phyloP scores from a whole-genome alignment of 257 asterid species.

The Vinca minor region DNA sequence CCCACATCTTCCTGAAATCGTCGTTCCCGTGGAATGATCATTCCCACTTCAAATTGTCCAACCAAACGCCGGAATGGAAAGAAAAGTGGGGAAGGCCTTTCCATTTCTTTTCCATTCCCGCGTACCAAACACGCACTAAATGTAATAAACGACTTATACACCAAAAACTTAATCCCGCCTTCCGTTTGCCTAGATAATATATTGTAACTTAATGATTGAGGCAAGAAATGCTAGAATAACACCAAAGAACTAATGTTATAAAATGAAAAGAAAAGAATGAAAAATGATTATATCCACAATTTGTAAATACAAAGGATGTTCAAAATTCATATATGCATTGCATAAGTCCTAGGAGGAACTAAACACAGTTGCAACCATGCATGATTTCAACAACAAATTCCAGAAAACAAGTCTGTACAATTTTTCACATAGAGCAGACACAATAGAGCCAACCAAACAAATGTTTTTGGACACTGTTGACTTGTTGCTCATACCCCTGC shows the following conservation, averaged over 20 bases:
- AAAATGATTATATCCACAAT: slow-evolving; percentile 14
- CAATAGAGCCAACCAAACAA: slow-evolving; percentile 23
- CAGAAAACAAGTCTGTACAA: slow-evolving; percentile 45
- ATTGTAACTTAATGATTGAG: too few species aligned
- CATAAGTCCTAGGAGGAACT: background rate
- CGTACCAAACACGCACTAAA: too few species aligned
- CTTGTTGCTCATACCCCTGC: slow-evolving; percentile 33
- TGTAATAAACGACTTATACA: too few species aligned
- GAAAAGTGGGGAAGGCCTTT: too few species aligned
- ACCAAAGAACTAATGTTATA: background rate
- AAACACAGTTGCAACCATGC: slow-evolving; percentile 11
- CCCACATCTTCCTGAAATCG: too few species aligned
- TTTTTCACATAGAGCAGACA: slow-evolving; percentile 33
- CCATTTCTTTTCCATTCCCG: too few species aligned
- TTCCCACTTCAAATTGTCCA: too few species aligned
- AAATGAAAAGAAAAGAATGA: slow-evolving; percentile 1
- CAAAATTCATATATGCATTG: background rate
- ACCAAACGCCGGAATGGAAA: too few species aligned
- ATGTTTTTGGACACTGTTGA: slow-evolving; percentile 22
- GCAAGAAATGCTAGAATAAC: too few species aligned
- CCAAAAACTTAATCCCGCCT: too few species aligned
- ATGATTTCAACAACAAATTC: slow-evolving; percentile 13
- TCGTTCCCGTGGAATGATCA: too few species aligned
- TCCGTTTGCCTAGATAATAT: too few species aligned
- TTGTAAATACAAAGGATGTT: background rate